Conservation (phyloP, 176 grass and related monocot genomes). For the Oryza longistaminata region DNA sequence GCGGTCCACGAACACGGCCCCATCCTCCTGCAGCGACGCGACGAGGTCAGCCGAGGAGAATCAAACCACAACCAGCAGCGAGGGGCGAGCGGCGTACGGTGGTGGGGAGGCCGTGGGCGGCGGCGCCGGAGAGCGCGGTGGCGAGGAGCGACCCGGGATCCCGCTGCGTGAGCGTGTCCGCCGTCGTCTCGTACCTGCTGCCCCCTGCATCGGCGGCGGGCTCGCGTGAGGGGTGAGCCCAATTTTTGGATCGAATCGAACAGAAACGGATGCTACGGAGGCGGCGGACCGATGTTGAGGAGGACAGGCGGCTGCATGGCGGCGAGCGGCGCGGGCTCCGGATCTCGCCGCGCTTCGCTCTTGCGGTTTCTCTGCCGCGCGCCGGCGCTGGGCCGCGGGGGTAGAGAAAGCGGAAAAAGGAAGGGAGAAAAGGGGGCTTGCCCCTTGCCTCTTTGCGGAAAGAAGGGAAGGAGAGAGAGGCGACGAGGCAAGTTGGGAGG, state of each 20-base stretch:
- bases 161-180: constrained; percentile 57
- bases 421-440: no score
- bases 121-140: constrained; percentile 44
- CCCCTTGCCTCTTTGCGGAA: no score
- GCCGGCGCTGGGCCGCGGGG: neutral
- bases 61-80: neutral
- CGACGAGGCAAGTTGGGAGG: no score
- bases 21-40: constrained; percentile 27
- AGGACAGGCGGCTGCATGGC: constrained; percentile 20
- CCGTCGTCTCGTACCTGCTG: constrained; percentile 39
- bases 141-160: constrained; percentile 52
- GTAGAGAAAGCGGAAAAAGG: no score
- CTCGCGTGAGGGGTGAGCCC: no score
- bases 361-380: neutral
- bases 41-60: neutral
- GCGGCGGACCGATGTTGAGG: constrained; percentile 38
- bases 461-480: no score
- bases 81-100: constrained; percentile 24
- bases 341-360: neutral
- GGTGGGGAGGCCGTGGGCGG: constrained; percentile 30
- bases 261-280: neutral
- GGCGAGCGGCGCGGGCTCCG: neutral
- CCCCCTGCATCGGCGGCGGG: constrained; percentile 40
- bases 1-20: constrained; percentile 62
- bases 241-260: neutral